Evolutionary conservation across 192 early-diverging fungal genomes (phyloP), one percentile per base, ranked within the genome.

Genomic region (Gamsiella multidivaricata): DNA sequence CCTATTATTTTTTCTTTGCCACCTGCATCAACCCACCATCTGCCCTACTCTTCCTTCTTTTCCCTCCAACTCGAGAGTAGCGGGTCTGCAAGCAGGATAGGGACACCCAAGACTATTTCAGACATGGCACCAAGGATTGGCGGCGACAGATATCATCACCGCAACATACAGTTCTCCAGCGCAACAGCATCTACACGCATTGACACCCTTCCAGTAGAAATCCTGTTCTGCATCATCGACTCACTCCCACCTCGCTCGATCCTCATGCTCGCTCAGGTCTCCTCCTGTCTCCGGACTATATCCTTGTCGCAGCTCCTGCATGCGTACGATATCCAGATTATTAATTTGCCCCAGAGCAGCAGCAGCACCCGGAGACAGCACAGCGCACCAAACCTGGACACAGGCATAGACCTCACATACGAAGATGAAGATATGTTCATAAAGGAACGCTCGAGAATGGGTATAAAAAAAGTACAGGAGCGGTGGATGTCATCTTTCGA

Each of bases 401-500:
- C n/a, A n/a, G n/a, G n/a, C n/a, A 49, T 34, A 15, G 22, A 26
- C 32, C 20, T 39, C 12, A 39, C 37, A 39, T 39, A 12, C 7
- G 37, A 39, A 12, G 37, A 5, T 39, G 37, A 5, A 39, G 37
- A 39, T 12, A 12, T 39, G 37, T 5, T 39, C 12, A 39, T 39
- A 39, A 39, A 12, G n/a, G 12, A 6, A 46, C 45, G 20, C 32
- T 15, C 26, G 31, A 11, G n/a, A 26, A 26, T 7, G 28, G 15
- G 15, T n/a, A n/a, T n/a, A n/a, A n/a, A n/a, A 41, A 28, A 39
- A 28, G 26, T 17, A 32, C 4, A 23, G 12, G 25, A 23, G 33
- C 32, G 25, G 49, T 39, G 33, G 5, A 69, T 78, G 65, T 78
- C 74, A n/a, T 37, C 45, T 23, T 69, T 64, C 15, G 74, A 69